These are phyloP conservation scores for Camellia granthamiana DNA, from an alignment of 148 eudicot species.

Conservation along the genomic window DNA sequence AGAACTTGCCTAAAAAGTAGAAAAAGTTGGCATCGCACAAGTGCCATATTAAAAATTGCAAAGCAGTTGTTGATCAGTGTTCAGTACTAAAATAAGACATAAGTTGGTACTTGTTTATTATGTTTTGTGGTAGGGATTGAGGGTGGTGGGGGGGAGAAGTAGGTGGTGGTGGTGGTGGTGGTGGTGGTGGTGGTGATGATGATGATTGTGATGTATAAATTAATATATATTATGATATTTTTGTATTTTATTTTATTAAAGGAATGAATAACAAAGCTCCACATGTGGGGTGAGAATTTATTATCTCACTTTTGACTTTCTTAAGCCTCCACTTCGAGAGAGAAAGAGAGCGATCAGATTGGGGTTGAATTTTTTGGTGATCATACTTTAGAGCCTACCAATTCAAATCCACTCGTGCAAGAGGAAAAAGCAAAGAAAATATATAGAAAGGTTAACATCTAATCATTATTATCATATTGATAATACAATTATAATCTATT, in stretches of 20 bases:
- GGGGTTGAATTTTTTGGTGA: constrained; percentile 6
- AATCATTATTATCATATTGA: constrained; percentile 22
- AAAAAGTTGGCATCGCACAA: too few species aligned
- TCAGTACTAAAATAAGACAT: background rate
- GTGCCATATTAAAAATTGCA: background rate
- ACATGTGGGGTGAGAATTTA: background rate
- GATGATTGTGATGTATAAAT: background rate
- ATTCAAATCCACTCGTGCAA: constrained; percentile 29
- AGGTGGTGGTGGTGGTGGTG: background rate
- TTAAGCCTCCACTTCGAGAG: background rate
- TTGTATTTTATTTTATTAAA: constrained; percentile 1
- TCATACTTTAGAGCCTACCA: constrained; percentile 11
- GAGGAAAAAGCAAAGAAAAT: background rate
- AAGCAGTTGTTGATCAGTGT: background rate
- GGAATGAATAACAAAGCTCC: constrained; percentile 11
- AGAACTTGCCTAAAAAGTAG: too few species aligned
- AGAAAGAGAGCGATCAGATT: background rate
- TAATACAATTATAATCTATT: constrained; percentile 2
- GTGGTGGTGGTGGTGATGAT: background rate
- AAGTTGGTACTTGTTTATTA: background rate
- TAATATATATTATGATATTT: background rate
- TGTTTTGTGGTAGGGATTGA: background rate
- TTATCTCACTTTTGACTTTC: constrained; percentile 17
- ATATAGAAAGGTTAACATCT: background rate
- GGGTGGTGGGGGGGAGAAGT: background rate